A percentile compares a stretch with the other conserved stretches of the same genome.
Conservation (phyloP, 176 grass and related monocot species). For the Zoysia pacifica region DNA sequence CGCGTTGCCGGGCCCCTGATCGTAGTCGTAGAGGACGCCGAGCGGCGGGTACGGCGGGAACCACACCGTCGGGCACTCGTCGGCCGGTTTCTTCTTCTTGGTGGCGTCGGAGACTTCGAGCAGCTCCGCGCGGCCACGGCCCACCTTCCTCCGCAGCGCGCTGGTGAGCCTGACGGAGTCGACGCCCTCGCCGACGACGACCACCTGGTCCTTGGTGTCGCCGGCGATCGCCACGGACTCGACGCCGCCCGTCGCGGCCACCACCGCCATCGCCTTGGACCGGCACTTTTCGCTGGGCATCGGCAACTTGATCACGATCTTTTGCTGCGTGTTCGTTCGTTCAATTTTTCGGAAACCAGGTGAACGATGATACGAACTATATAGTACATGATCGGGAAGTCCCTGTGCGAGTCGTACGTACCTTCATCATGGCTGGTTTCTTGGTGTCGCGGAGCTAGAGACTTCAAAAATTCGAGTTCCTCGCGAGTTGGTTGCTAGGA, state of each 20-base stretch:
- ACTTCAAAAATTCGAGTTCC: too few relatives aligned
- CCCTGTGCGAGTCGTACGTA: too few relatives aligned
- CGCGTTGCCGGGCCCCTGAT: too few relatives aligned
- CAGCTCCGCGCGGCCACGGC: constrained; percentile 27
- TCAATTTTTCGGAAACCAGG: too few relatives aligned
- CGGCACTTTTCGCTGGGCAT: constrained; percentile 59
- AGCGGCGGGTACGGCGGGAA: too few relatives aligned
- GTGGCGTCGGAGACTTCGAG: constrained; percentile 40
- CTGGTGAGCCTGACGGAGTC: constrained; percentile 53
- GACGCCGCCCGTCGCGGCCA: constrained; percentile 45
- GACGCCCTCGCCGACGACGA: constrained; percentile 48
- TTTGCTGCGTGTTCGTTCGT: too few relatives aligned
- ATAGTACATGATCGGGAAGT: too few relatives aligned
- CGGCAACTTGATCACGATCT: constrained; percentile 61
- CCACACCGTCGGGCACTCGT: too few relatives aligned
- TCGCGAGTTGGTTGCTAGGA: too few relatives aligned
- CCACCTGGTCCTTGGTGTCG: constrained; percentile 38
- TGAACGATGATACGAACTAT: too few relatives aligned
- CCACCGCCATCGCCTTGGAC: constrained; percentile 61
- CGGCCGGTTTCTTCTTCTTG: constrained; percentile 30
- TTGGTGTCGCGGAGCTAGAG: not conserved
- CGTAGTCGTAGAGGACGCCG: too few relatives aligned
- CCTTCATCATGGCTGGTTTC: not conserved
- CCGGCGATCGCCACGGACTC: constrained; percentile 49
- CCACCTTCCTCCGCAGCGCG: constrained; percentile 49